Conservation (phyloP, 495 filamentous ascomycete species). For the Tuber magnatum region DNA sequence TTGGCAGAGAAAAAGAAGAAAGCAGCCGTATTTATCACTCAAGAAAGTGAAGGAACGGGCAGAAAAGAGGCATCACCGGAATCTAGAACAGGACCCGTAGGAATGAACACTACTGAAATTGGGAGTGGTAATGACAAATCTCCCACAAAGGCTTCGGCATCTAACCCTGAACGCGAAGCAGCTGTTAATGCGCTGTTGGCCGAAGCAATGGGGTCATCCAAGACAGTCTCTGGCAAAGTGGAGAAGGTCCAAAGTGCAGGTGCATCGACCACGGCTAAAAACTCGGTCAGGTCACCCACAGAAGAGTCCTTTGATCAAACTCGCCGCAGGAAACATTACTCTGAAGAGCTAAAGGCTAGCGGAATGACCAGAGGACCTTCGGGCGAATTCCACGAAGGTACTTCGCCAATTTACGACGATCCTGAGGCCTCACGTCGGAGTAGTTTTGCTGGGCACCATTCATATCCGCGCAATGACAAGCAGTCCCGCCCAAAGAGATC, state of each 20-base stretch:
- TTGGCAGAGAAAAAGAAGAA: conserved; percentile 41
- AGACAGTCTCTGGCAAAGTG: conserved; percentile 26
- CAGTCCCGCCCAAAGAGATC: conserved; percentile 32
- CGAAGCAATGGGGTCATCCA: conserved; percentile 34
- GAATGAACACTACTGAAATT: conserved; percentile 14
- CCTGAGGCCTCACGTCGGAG: conserved; percentile 32
- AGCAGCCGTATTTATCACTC: conserved; percentile 40
- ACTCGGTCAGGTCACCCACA: conserved; percentile 25
- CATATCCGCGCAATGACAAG: conserved; percentile 31
- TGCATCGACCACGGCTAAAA: conserved; percentile 19
- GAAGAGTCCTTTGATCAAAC: conserved; percentile 30
- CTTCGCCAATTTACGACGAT: conserved; percentile 33
- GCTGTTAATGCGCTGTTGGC: conserved; percentile 40
- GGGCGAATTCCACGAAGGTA: conserved; percentile 32
- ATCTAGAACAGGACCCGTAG: conserved; percentile 15
- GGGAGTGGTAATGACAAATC: conserved; percentile 23
- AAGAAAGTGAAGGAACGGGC: conserved; percentile 39
- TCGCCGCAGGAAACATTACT: conserved; percentile 33
- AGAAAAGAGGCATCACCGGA: conserved; percentile 32
- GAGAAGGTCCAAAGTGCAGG: conserved; percentile 6
- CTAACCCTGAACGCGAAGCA: conserved; percentile 39
- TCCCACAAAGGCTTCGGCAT: conserved; percentile 27
- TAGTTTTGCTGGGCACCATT: conserved; percentile 34
- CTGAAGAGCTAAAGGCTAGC: conserved; percentile 32
- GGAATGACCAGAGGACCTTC: conserved; percentile 21